Evolutionary conservation across 257 asterid species (phyloP), one percentile per base, ranked within the genome.

Genomic region (Plantago elongata): DNA sequence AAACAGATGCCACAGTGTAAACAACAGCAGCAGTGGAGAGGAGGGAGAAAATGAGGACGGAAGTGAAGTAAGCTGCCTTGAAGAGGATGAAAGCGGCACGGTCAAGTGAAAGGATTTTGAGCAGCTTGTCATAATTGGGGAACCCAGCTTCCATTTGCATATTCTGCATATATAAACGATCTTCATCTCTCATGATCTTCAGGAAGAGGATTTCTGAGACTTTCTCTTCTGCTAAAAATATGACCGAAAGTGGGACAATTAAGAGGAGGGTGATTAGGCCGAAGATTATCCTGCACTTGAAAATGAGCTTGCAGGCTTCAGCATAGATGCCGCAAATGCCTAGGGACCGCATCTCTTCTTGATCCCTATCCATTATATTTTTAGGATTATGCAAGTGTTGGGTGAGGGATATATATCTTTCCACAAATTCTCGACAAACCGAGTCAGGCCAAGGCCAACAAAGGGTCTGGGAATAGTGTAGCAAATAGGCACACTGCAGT

Each of bases 11-110:
- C 42, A 85, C 95, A 63, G 96, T 87, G 79, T 87, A 90, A 66
- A 85, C 95, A 45, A 85, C 89, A 59, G 97, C 96, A 50, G 97
- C 95, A 62, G 97, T 90, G 74, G 94, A 83, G 55, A 90, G 87
- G 60, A 90, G 94, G 7, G 97, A 90, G 75, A 93, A 90, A 5
- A 87, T 79, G 75, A 90, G 87, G 69, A 90, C 92, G 83, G 85
- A 85, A 47, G 85, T 76, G 54, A 87, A 82, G 78, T 87, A 90
- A 73, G 74, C 81, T 78, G 87, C 80, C 73, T 90, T 90, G 81
- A 87, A 72, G 34, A 60, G 18, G 30, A 90, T 75, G 63, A 90
- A 87, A 81, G 83, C 85, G 3, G 87, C 69, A 94, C 89, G 87
- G 15, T 79, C 84, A 59, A 89, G 61, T 48, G 95, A 48, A 67